A percentile compares a stretch with the other conserved stretches of the same genome.
Evolutionary conservation across 2,329 filamentous ascomycete genomes (phyloP).

Genomic region (Cladophialophora chaetospira): DNA sequence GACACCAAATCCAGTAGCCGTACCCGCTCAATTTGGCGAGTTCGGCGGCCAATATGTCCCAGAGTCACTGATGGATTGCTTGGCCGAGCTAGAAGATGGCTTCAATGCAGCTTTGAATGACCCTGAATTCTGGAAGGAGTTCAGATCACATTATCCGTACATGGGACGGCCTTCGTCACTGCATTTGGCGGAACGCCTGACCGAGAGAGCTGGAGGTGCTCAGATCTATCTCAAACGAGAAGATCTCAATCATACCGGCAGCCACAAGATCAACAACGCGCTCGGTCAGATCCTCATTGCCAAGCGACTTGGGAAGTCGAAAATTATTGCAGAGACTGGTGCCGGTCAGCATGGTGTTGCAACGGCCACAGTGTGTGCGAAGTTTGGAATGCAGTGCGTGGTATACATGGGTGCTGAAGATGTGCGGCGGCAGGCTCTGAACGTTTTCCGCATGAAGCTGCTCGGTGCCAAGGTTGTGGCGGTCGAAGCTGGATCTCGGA

Average conservation of each 20-base stretch:
- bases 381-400: slow-evolving; percentile 97
- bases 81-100: slow-evolving; percentile 84
- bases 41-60: slow-evolving; percentile 98
- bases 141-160: slow-evolving; percentile 91
- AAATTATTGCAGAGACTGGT: slow-evolving; percentile 97
- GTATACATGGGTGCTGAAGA: slow-evolving; percentile 99
- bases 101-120: slow-evolving; percentile 88
- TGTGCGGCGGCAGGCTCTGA: slow-evolving; percentile 90
- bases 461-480: slow-evolving; percentile 90
- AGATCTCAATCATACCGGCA: slow-evolving; percentile 95
- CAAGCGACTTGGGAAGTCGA: slow-evolving; percentile 83
- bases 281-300: slow-evolving; percentile 90
- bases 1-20: slow-evolving; percentile 51
- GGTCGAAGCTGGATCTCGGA: slow-evolving; percentile 85
- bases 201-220: slow-evolving; percentile 83
- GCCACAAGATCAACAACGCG: slow-evolving; percentile 99
- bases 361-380: slow-evolving; percentile 94
- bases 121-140: slow-evolving; percentile 95
- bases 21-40: slow-evolving; percentile 87
- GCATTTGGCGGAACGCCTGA: slow-evolving; percentile 84
- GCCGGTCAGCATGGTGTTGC: slow-evolving; percentile 98
- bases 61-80: slow-evolving; percentile 95
- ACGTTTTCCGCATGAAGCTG: slow-evolving; percentile 97
- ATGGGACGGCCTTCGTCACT: slow-evolving; percentile 94
- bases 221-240: slow-evolving; percentile 98